Base-by-base conservation (phyloP, 345 rosid genomes). In the Gossypium stocksii region DNA sequence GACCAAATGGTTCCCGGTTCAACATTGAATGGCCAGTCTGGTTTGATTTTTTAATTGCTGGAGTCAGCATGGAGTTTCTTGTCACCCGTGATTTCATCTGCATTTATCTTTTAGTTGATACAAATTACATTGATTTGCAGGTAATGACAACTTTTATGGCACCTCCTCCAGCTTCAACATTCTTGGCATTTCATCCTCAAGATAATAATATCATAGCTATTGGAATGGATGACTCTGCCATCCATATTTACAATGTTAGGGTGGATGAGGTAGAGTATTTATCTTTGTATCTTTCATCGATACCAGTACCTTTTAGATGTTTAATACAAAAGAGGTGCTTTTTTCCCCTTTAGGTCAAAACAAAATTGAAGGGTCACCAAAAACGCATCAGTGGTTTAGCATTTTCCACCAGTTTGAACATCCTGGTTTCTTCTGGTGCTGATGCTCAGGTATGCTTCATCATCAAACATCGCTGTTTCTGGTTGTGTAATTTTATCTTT, bases 341-440 rank as follows among this genome's bases (percentile, higher is more conserved):
- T 71, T 57, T 78, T 46, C 43, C 23, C 46, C 53, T 66, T 66
- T 51, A 93, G 98, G 97, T 91, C 51, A 90, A 87, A 77, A 79
- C 85, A 80, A 90, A 86, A 80, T 78, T 93, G 44, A 91, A 78
- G 78, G 96, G 97, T 76, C 98, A 91, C 72, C 90, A 85, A 70
- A 90, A 90, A 81, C 84, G 82, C 67, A 81, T 93, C 41, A 90
- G 87, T 3, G 97, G 98, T 63, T 83, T 93, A 70, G 97, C 97
- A 65, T 93, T 91, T 85, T 88, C 97, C 64, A 76, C 73, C 11
- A 79, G 61, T 57, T 86, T 88, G 61, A 90, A 88, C 70, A 74
- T 80, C 58, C 83, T 93, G 17, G 91, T 91, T 66, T 93, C 98
- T 22, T 86, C 96, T 4, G 98, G 97, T 43, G 96, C 94, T 15